A percentile compares a stretch with the other conserved stretches of the same genome.
Evolutionary conservation across 257 asterid genomes (phyloP).

Genomic region (Primulina tabacum): DNA sequence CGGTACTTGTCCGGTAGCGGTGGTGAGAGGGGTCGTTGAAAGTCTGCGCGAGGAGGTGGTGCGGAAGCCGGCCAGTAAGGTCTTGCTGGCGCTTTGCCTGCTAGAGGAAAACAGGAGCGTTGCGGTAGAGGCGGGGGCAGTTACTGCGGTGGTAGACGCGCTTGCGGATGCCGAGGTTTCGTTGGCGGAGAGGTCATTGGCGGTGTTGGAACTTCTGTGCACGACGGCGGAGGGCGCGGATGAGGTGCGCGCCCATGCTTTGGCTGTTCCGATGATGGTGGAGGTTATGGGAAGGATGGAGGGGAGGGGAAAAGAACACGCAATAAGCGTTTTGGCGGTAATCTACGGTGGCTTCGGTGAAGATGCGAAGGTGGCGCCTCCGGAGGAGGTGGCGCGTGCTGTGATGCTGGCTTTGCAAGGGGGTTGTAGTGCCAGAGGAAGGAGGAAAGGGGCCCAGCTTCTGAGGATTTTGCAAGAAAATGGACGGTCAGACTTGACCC

Average conservation of each 20-base stretch:
- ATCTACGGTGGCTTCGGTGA: background rate
- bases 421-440: conserved; percentile 63
- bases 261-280: conserved; percentile 15
- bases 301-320: conserved; percentile 20
- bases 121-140: conserved; percentile 74
- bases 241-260: conserved; percentile 67
- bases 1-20: conserved; percentile 43
- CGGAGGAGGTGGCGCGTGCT: conserved; percentile 93
- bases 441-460: conserved; percentile 80
- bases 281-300: background rate
- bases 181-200: conserved; percentile 65
- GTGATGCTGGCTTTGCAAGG: conserved; percentile 74
- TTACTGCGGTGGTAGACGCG: conserved; percentile 64
- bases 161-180: conserved; percentile 62
- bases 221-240: conserved; percentile 75
- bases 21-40: conserved; percentile 50
- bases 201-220: conserved; percentile 70
- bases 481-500: conserved; percentile 41
- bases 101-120: conserved; percentile 54
- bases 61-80: conserved; percentile 66
- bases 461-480: conserved; percentile 61
- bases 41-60: conserved; percentile 46
- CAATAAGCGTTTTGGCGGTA: conserved; percentile 27
- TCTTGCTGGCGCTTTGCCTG: conserved; percentile 61
- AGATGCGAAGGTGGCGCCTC: conserved; percentile 46